Base-by-base conservation (phyloP, 768 basidiomycete genomes). In the Cystofilobasidium capitatum region DNA sequence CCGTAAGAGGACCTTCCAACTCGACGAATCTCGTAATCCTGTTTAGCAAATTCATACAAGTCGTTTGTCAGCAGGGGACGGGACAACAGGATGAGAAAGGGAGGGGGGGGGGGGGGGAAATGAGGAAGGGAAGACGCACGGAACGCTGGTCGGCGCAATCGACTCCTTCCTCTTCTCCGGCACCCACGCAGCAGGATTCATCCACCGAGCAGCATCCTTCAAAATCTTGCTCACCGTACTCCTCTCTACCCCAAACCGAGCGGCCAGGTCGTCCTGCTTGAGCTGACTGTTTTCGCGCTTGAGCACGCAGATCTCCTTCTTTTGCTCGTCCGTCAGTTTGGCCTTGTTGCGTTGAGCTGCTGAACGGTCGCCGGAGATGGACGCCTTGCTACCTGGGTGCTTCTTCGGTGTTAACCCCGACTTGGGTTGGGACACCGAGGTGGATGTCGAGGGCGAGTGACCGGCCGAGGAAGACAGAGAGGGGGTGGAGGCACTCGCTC, bases 161-260 rank as follows among this genome's bases (percentile, higher is more conserved):
- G 58, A 10, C 82, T 73, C 84, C 82, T 64, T 82, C 82, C 17
- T 58, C 5, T 40, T 33, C 35, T 66, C 57, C 17, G 63, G 54
- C 13, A 26, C 31, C 42, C 37, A 35, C n/a, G 35, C 36, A 16
- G 42, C 49, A 16, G 58, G 57, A 22, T 58, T 84, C 74, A 91
- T 79, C 90, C 89, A 93, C 71, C 84, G 83, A n/a, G 81, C 81
- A 77, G 88, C 89, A 73, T 87, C 79, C 77, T 91, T 91, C 71
- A 92, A 81, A 70, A 91, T 91, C 79, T 93, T 92, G 78, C 87
- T 88, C 76, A 93, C 86, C n/a, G 91, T 93, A 78, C 89, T 91
- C 62, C 91, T 85, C 74, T 93, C 91, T 69, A 91, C 87, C 59
- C 83, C 83, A 75, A 86, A 92, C 37, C 79, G 78, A 14, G 79